These are phyloP conservation scores for Aspergillus texensis DNA, from an alignment of 2,329 filamentous ascomycete genomes.

Conservation along the genomic window DNA sequence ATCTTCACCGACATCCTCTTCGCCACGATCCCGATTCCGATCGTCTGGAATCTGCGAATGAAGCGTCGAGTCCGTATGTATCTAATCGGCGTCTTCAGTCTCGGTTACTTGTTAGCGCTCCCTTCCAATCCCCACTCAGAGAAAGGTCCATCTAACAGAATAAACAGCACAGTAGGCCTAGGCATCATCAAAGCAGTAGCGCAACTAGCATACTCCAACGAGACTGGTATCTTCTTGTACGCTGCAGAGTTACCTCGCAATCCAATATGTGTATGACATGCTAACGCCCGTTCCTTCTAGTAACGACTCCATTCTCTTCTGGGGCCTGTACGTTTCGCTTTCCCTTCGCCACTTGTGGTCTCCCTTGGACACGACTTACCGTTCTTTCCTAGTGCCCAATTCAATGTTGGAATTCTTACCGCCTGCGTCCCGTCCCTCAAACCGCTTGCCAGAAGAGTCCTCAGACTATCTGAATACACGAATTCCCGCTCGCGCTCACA, in stretches of 20 bases:
- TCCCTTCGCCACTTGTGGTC: too few relatives aligned
- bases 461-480: slow-evolving; percentile 7
- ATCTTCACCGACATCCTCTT: slow-evolving; percentile 9
- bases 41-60: slow-evolving; percentile 10
- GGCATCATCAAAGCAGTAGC: neutral
- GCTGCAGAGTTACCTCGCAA: neutral
- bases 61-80: slow-evolving; percentile 5
- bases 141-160: neutral
- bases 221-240: neutral
- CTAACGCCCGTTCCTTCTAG: neutral
- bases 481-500: slow-evolving; percentile 2
- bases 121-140: neutral
- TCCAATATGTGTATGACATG: neutral
- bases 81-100: slow-evolving; percentile 8
- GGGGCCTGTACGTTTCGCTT: slow-evolving; percentile 2
- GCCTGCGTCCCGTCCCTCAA: slow-evolving; percentile 7
- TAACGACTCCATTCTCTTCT: slow-evolving; percentile 8
- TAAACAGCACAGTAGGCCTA: slow-evolving; percentile 3
- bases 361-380: too few relatives aligned
- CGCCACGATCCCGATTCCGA: slow-evolving; percentile 8
- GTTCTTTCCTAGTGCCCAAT: neutral
- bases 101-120: slow-evolving; percentile 2
- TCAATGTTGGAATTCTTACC: slow-evolving; percentile 9
- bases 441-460: neutral
- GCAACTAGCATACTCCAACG: neutral